Base-by-base conservation (phyloP, 805 yeast genomes). In the Candida broadrunensis region DNA sequence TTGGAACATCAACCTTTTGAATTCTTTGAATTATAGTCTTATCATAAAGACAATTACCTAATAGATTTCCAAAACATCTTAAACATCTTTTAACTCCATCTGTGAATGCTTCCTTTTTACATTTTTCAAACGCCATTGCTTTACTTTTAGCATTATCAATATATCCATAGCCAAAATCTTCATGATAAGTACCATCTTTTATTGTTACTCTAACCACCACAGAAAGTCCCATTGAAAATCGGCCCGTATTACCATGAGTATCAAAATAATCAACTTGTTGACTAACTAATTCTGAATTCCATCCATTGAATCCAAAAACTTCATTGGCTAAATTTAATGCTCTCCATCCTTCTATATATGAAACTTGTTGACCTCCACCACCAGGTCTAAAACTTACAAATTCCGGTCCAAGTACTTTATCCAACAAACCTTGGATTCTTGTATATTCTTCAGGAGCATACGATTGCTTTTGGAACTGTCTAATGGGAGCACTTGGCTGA, bases 41-140 rank as follows among this genome's bases (percentile, higher is more conserved):
- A 56, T 86, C 95, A 52, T 86, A 86, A n/a, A 86, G 72, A 61
- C 95, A 86, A 52, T 86, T 86, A 1, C 95, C 95, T 54, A 86
- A 62, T 0, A 86, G 81, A 49, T 83, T 78, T 29, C 95, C 96
- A 54, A 88, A 87, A 47, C 84, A 81, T 46, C 95, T 68, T 39
- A 90, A 67, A 12, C 91, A 83, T 37, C 93, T 70, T 61, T 88
- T 89, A 42, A 85, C 62, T 0, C 86, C 97, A 58, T 86, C 90
- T 0, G 90, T 85, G n/a, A 83, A 76, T 0, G 96, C 93, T 52
- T 85, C 93, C 52, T 88, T 86, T 57, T 80, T 82, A 42, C 95
- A 85, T 55, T 86, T 88, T 39, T 80, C 88, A 56, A 77, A 83
- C 0, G 95, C 91, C 65, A 78, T 77, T 2, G 84, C 83, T 55